Evolutionary conservation across 1,139 yeast genomes (phyloP).

Genomic region (Scheffersomyces segobiensis): DNA sequence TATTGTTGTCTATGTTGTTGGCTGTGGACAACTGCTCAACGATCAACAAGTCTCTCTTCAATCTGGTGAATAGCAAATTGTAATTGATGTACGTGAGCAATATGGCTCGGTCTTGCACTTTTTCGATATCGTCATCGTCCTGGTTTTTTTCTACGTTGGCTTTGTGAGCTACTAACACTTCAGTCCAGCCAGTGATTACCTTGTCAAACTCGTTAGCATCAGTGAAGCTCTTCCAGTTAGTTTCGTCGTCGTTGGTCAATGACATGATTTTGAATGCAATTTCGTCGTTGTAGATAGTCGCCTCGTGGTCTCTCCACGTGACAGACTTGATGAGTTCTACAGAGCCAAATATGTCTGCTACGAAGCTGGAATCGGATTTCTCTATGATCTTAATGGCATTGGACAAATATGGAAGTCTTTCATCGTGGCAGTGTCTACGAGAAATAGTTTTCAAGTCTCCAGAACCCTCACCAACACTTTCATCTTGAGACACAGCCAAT

Average conservation of each 20-base stretch:
- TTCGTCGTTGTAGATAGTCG: conserved; percentile 68
- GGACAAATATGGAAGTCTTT: conserved; percentile 33
- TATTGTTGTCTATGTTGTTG: conserved; percentile 32
- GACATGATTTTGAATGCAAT: conserved; percentile 60
- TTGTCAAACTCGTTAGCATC: conserved; percentile 32
- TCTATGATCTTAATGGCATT: conserved; percentile 40
- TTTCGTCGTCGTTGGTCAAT: conserved; percentile 32
- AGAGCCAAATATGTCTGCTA: conserved; percentile 33
- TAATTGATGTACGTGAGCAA: conserved; percentile 74
- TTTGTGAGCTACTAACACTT: conserved; percentile 32
- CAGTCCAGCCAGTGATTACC: conserved; percentile 38
- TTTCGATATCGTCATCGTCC: conserved; percentile 51
- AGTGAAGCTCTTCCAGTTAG: conserved; percentile 17
- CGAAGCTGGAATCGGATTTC: conserved; percentile 40
- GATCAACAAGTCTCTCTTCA: conserved; percentile 67
- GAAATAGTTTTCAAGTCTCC: conserved; percentile 50
- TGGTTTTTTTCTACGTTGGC: conserved; percentile 26
- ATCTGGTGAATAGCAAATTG: conserved; percentile 61
- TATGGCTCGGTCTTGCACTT: conserved; percentile 72
- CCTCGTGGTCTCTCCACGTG: conserved; percentile 75
- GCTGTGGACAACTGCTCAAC: conserved; percentile 33
- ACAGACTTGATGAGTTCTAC: conserved; percentile 38
- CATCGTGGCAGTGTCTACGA: conserved; percentile 41
- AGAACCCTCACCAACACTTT: conserved; percentile 14
- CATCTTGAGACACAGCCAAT: conserved; percentile 53